Base-by-base conservation (phyloP, 1,284 basidiomycete species). In the Melampsora americana region DNA sequence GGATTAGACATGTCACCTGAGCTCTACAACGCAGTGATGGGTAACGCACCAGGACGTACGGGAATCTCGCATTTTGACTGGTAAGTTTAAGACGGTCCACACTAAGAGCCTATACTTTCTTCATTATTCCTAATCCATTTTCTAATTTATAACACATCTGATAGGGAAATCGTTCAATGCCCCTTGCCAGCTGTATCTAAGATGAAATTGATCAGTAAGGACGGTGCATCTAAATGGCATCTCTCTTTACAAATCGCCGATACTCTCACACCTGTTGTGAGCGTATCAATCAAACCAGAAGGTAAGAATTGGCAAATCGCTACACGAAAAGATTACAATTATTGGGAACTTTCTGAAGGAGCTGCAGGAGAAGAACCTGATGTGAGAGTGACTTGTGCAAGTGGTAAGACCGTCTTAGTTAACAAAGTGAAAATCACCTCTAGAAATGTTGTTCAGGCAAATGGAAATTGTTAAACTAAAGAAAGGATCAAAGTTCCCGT, bases 191-290 rank as follows among this genome's bases (percentile, higher is more conserved):
- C n/a, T 16, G n/a, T n/a, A n/a, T 53, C 50, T 18, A 53, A 71
- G 2, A 56, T 60, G 14, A 30, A 26, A 18, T 26, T 71, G 12
- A 32, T 71, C 42, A 61, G 61, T 60, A 71, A 71, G 44, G n/a
- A 71, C 30, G 69, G 69, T 28, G 32, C 69, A 9, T 71, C 69
- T 28, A 71, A 62, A 44, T 71, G n/a, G 20, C 32, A 71, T 46
- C 12, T 71, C 9, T 71, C 69, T 5, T 61, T 71, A 26, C 59
- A 61, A n/a, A 62, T 71, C 28, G 56, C 59, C 30, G 44, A 62
- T 42, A 35, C 69, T 18, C 23, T 26, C 20, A 28, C n/a, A 20
- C 56, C 69, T 7, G 61, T 71, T 16, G 60, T 42, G 20, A 62
- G 28, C 7, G 69, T 71, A 5, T 32, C n/a, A 7, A 62, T 71